phyloP scores from a whole-genome alignment of 306 rosid genomes.

The Lablab purpureus region DNA sequence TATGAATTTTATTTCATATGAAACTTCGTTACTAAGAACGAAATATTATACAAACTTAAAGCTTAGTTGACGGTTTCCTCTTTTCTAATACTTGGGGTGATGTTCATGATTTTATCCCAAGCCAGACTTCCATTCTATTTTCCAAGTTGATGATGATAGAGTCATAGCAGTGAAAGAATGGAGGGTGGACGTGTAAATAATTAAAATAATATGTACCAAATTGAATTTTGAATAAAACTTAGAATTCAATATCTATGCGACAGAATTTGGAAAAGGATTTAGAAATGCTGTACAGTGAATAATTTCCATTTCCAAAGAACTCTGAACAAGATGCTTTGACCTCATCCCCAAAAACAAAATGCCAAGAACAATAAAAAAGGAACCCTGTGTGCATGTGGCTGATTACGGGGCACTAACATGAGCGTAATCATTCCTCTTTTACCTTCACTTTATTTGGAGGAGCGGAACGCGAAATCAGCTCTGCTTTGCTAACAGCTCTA shows the following conservation, averaged over 20 bases:
- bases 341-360: not conserved
- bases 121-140: not conserved
- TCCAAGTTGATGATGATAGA: not conserved
- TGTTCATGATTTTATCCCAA: not conserved
- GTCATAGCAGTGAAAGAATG: not conserved
- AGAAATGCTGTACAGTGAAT: constrained; percentile 31
- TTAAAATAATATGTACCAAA: not conserved
- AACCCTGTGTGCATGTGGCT: not conserved
- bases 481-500: constrained; percentile 67
- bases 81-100: not conserved
- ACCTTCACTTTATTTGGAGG: constrained; percentile 28
- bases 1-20: not conserved
- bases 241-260: constrained; percentile 20
- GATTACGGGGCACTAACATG: constrained; percentile 16
- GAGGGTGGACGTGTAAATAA: not conserved
- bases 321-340: constrained; percentile 5
- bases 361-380: constrained; percentile 3
- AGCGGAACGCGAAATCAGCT: constrained; percentile 45
- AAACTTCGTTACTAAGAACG: not conserved
- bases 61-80: too few species aligned
- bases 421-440: constrained; percentile 11
- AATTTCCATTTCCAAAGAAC: constrained; percentile 9
- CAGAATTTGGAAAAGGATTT: constrained; percentile 8
- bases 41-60: not conserved
- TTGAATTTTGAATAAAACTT: not conserved